These are phyloP conservation scores for Euryodendron excelsum DNA, from an alignment of 148 eudicot species.

Conservation along the genomic window DNA sequence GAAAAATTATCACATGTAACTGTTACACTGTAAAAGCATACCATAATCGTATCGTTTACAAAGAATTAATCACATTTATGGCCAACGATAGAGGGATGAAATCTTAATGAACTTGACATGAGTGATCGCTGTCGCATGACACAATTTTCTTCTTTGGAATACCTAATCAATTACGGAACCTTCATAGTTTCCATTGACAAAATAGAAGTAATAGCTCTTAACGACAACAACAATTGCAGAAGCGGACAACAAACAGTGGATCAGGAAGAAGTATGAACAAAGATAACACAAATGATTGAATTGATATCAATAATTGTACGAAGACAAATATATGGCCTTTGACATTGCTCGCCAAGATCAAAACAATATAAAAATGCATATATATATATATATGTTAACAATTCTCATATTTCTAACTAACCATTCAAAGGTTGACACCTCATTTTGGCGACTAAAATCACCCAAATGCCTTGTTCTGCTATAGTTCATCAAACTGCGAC, in stretches of 20 bases:
- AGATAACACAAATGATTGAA: slow-evolving; percentile 7
- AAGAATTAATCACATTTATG: no score
- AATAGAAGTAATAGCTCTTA: neutral
- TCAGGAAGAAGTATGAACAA: neutral
- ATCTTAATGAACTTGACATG: no score
- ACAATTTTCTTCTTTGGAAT: no score
- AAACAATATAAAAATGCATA: neutral
- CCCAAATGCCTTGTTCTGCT: neutral
- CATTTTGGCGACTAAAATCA: neutral
- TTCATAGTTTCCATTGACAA: no score
- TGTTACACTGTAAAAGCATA: no score
- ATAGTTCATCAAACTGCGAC: neutral
- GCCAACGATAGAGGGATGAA: no score
- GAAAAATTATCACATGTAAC: no score
- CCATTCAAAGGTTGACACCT: neutral
- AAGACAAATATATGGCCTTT: neutral
- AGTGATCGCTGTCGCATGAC: no score
- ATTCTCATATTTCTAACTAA: neutral
- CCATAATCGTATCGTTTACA: no score
- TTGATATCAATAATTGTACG: slow-evolving; percentile 13
- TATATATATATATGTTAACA: no score
- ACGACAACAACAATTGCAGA: no score
- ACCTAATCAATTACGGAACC: no score
- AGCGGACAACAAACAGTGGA: neutral
- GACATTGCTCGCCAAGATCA: neutral